These are phyloP conservation scores for Beauveria varroae DNA, from an alignment of 2,329 filamentous ascomycete genomes.

Conservation along the genomic window DNA sequence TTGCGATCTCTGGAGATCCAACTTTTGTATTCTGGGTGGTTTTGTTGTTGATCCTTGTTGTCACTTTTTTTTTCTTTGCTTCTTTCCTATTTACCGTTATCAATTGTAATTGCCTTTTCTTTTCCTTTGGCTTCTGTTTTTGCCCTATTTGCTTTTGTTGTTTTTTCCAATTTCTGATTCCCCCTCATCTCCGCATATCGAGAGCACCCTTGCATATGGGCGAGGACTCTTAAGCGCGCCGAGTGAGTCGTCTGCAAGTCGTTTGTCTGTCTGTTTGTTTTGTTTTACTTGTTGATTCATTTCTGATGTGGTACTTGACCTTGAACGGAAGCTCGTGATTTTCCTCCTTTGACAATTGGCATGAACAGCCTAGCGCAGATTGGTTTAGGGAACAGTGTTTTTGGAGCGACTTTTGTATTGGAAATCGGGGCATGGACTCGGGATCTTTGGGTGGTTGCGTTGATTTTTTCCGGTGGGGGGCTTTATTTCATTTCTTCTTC, in stretches of 20 bases:
- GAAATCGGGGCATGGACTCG: neutral
- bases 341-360: neutral
- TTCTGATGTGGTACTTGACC: neutral
- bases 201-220: neutral
- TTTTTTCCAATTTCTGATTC: constrained; percentile 15
- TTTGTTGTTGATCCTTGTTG: neutral
- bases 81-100: neutral
- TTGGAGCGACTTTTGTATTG: neutral
- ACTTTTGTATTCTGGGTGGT: constrained; percentile 9
- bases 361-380: neutral
- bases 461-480: neutral
- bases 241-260: neutral
- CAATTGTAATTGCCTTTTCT: neutral
- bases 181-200: constrained; percentile 8
- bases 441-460: neutral
- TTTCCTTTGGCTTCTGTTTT: neutral
- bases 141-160: neutral
- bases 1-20: constrained; percentile 10
- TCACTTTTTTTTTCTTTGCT: neutral
- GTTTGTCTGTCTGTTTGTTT: neutral
- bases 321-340: neutral
- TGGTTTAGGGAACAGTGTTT: neutral
- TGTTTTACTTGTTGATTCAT: neutral
- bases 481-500: neutral
- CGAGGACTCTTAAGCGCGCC: neutral